Percentiles rank a stretch among this genome's conserved stretches.
Evolutionary conservation across 2,329 filamentous ascomycete genomes (phyloP).

Genomic region (Sarocladiaceae sp.): DNA sequence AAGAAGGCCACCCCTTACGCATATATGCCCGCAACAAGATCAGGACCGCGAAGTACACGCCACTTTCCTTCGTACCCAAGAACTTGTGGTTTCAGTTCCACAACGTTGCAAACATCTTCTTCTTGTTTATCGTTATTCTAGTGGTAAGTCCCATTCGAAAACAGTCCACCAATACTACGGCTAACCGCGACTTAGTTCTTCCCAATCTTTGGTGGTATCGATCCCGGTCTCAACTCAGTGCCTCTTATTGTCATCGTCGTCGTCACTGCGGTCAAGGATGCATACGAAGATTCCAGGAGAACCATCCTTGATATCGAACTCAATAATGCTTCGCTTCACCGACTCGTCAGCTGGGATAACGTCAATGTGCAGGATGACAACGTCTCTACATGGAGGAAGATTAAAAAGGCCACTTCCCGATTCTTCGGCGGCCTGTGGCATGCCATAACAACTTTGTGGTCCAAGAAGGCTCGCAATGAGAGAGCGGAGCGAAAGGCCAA

Average conservation of each 20-base stretch:
- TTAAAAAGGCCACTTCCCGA: slow-evolving; percentile 83
- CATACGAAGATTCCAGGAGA: slow-evolving; percentile 89
- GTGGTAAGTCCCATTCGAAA: slow-evolving; percentile 58
- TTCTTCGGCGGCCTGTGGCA: slow-evolving; percentile 51
- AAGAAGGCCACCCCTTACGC: slow-evolving; percentile 68
- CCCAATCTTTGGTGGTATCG: slow-evolving; percentile 87
- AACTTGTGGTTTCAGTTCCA: slow-evolving; percentile 98
- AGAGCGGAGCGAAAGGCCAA: no score
- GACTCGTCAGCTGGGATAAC: slow-evolving; percentile 83
- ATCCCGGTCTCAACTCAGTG: slow-evolving; percentile 84
- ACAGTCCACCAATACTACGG: background rate
- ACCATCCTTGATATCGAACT: slow-evolving; percentile 88
- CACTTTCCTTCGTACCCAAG: slow-evolving; percentile 91
- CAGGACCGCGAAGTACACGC: slow-evolving; percentile 94
- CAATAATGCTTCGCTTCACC: slow-evolving; percentile 93
- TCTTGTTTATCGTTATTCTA: slow-evolving; percentile 92
- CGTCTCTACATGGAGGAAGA: slow-evolving; percentile 76
- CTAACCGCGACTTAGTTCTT: slow-evolving; percentile 73
- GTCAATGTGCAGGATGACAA: slow-evolving; percentile 89
- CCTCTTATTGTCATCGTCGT: slow-evolving; percentile 89
- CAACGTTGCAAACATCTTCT: slow-evolving; percentile 97
- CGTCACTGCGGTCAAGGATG: slow-evolving; percentile 90
- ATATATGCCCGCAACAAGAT: slow-evolving; percentile 91
- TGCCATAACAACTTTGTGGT: slow-evolving; percentile 42
- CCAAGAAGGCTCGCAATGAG: slow-evolving; percentile 44